Conservation (phyloP, 2,329 filamentous ascomycete genomes). For the Mycogone perniciosa region DNA sequence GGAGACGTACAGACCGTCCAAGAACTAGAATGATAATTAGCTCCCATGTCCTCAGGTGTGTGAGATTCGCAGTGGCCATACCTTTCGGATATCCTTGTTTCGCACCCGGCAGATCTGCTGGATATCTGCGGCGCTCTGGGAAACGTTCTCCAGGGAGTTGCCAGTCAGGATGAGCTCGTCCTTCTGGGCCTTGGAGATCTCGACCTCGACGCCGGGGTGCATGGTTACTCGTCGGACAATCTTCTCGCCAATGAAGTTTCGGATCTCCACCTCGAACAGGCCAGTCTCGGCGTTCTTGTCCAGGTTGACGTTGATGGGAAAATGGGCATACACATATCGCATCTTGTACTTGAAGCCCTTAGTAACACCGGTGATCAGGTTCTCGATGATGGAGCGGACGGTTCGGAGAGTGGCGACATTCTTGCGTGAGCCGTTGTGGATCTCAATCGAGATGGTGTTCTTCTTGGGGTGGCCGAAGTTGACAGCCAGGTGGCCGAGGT, state of each 20-base stretch:
- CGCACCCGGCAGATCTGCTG: conserved; percentile 99
- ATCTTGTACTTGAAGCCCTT: conserved; percentile 99
- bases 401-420: conserved; percentile 96
- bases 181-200: conserved; percentile 88
- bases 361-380: conserved; percentile 96
- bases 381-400: conserved; percentile 96
- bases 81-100: conserved; percentile 99
- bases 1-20: conserved; percentile 99
- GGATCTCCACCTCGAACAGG: conserved; percentile 89
- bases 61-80: conserved; percentile 31
- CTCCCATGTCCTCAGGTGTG: not conserved
- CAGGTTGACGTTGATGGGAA: conserved; percentile 99
- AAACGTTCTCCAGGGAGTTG: conserved; percentile 96
- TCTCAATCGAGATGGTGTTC: conserved; percentile 88
- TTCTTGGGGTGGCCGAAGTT: conserved; percentile 86
- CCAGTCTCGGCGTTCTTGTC: conserved; percentile 93
- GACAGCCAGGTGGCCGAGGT: conserved; percentile 93
- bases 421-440: conserved; percentile 98
- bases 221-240: conserved; percentile 88
- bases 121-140: conserved; percentile 97
- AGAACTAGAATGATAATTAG: conserved; percentile 59
- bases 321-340: conserved; percentile 99
- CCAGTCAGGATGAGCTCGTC: conserved; percentile 90
- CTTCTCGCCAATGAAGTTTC: conserved; percentile 99
- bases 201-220: conserved; percentile 84